Evolutionary conservation across 1,284 basidiomycete genomes (phyloP), one percentile per base, ranked within the genome.

Genomic region (Boletus calvinii): DNA sequence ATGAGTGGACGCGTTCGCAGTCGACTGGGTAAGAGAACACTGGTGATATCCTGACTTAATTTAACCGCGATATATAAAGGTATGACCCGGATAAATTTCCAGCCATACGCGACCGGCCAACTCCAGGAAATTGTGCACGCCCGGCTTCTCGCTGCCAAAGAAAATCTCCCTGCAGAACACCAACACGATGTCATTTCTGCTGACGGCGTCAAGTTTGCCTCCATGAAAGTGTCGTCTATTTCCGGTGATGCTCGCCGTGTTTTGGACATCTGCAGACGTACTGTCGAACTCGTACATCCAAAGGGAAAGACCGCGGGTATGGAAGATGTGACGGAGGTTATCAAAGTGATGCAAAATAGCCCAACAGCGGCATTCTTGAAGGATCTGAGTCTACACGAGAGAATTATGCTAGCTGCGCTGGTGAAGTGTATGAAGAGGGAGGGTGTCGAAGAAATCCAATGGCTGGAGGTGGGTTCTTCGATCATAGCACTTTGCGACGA

Each of bases 51-150:
- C 1, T 31, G 26, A 31, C 38, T 2, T 40, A 11, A 46, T n/a
- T 41, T 55, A 13, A 66, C 30, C 26, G 12, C 15, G 13, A 26
- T 29, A 4, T 13, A 11, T 26, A 26, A 60, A 94, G 92, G 95
- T n/a, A 94, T 97, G 81, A 87, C 90, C 43, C 86, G 95, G 31
- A 94, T 98, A 62, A 92, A 96, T 59, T 99, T 98, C 73, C 84
- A 90, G 65, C 91, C 97, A 0, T 99, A 99, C 68, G 87, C 81
- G 17, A 87, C 86, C 26, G 66, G 73, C 1, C 90, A 97, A 62
- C 78, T 99, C 3, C 83, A 90, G 52, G 81, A 88, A 60, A 99
- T 99, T 57, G 90, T 98, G 8, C 81, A 85, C 40, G 84, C 91
- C 0, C 83, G 97, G 4, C 74, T 99, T 40, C 72, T 73, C 2